Conservation (phyloP, 352 stramenopile species). For the Globisporangium viniferum region DNA sequence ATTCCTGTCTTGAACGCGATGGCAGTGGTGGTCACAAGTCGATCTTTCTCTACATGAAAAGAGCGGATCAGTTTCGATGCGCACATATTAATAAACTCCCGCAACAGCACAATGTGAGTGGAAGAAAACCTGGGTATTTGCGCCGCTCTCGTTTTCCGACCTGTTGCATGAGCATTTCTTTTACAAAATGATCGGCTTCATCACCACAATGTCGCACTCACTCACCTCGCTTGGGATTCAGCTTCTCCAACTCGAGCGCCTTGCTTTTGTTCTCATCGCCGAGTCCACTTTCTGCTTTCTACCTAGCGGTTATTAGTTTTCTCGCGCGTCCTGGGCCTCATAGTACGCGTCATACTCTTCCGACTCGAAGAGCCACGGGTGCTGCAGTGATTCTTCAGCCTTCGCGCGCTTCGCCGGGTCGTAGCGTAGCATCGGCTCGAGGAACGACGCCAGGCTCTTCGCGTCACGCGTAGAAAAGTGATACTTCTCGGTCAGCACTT, state of each 20-base stretch:
- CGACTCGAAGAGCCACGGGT: conserved; percentile 88
- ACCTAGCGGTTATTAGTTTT: background rate
- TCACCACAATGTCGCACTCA: background rate
- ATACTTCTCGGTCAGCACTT: conserved; percentile 97
- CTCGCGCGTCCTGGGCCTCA: conserved; percentile 18
- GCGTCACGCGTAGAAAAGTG: conserved; percentile 88
- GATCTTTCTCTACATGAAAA: background rate
- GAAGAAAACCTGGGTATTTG: background rate
- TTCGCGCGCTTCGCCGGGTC: conserved; percentile 86
- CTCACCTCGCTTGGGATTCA: background rate
- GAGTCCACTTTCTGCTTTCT: conserved; percentile 4
- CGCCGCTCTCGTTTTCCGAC: background rate
- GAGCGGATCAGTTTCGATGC: conserved; percentile 6
- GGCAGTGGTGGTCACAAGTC: background rate
- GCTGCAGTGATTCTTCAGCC: conserved; percentile 91
- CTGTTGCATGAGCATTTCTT: background rate
- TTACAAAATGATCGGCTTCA: background rate
- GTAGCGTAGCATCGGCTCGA: conserved; percentile 93
- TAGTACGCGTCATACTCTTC: conserved; percentile 12
- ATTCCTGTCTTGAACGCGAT: background rate
- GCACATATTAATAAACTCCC: conserved; percentile 1
- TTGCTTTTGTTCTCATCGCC: background rate
- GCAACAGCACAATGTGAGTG: background rate
- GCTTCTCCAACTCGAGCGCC: background rate
- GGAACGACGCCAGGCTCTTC: conserved; percentile 90